These are phyloP conservation scores for Pyrus betulifolia DNA, from an alignment of 306 rosid genomes.

Conservation along the genomic window DNA sequence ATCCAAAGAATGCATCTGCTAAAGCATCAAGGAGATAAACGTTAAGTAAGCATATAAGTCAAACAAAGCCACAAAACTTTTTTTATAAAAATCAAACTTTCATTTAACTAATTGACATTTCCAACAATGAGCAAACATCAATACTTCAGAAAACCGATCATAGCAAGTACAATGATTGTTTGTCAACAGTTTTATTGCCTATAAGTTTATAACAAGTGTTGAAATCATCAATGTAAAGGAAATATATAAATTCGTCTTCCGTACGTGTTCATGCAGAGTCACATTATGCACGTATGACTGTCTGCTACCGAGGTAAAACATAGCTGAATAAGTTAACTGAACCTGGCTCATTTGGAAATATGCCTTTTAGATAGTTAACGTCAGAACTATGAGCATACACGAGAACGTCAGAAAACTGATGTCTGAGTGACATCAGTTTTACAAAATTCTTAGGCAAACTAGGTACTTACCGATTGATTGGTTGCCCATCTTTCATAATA, in stretches of 20 bases:
- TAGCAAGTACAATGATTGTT: neutral
- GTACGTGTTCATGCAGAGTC: neutral
- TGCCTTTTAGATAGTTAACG: neutral
- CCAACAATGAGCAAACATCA: neutral
- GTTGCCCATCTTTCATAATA: constrained; percentile 99
- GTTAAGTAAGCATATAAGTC: neutral
- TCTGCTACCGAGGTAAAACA: neutral
- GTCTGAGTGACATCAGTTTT: neutral
- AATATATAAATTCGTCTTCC: neutral
- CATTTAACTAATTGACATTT: neutral
- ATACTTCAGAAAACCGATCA: neutral
- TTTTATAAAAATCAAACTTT: neutral
- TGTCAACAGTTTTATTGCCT: constrained; percentile 83
- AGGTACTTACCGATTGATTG: constrained; percentile 72
- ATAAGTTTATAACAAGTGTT: constrained; percentile 62
- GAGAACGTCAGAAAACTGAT: neutral
- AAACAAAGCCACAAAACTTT: neutral
- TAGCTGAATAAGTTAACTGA: neutral
- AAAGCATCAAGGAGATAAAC: neutral
- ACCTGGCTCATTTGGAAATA: neutral
- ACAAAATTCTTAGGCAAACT: neutral
- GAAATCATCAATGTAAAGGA: neutral
- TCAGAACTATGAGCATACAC: neutral
- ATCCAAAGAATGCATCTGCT: too few relatives aligned
- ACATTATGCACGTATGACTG: neutral